Percentiles rank a stretch among this genome's conserved stretches.
Conservation (phyloP, 768 basidiomycete genomes). For the Cystobasidium onofrii region DNA sequence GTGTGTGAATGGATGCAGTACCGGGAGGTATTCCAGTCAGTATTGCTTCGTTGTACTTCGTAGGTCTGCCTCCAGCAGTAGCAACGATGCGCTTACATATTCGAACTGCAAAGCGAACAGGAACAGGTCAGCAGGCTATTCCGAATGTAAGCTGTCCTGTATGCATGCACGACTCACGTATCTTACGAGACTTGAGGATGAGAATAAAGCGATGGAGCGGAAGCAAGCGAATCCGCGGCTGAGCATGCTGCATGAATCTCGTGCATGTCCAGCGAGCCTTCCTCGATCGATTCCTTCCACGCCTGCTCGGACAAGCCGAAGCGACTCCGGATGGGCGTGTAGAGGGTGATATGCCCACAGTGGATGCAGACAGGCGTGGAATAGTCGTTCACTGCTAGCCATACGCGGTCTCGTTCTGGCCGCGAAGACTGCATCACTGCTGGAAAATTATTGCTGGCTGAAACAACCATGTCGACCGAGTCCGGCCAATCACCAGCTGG, state of each 20-base stretch:
- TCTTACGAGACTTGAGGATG: conserved; percentile 1
- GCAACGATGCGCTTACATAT: neutral
- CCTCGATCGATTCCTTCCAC: too few relatives aligned
- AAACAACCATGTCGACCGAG: neutral
- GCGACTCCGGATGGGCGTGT: too few relatives aligned
- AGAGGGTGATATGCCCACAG: too few relatives aligned
- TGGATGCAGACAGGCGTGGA: too few relatives aligned
- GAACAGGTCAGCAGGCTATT: neutral
- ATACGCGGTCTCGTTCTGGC: too few relatives aligned
- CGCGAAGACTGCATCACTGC: neutral
- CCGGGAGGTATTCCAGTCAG: neutral
- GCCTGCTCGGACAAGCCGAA: too few relatives aligned
- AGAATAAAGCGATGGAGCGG: neutral
- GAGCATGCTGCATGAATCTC: neutral
- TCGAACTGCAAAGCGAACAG: neutral
- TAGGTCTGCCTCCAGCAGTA: too few relatives aligned
- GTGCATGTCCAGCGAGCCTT: too few relatives aligned
- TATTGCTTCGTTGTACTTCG: neutral
- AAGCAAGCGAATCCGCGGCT: too few relatives aligned
- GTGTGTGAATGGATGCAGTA: neutral
- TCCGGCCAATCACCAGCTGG: neutral
- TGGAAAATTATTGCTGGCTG: neutral
- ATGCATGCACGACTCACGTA: neutral
- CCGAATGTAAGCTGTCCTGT: neutral
- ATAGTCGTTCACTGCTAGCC: too few relatives aligned